Evolutionary conservation across 352 stramenopile species (phyloP), one percentile per base, ranked within the genome.

Genomic region (Phytophthora sojae): DNA sequence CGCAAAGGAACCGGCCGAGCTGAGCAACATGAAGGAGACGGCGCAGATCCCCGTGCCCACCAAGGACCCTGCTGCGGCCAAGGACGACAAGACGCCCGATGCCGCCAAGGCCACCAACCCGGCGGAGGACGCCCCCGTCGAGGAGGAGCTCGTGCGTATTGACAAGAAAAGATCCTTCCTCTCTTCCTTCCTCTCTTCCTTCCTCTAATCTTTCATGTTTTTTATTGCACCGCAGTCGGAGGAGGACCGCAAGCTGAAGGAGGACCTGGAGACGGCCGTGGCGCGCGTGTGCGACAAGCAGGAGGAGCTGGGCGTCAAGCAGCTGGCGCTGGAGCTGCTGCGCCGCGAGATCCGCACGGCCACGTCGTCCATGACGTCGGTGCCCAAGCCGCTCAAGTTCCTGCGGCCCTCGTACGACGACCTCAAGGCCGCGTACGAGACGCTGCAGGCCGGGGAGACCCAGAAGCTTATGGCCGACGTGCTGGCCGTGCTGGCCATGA

Each of bases 361-460:
- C 23, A 99, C 98, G 62, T 98, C 94, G 14, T 99, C 95, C 49
- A 99, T 99, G 98, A 99, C 98, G 56, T 98, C 93, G 23, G 98
- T 99, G 32, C 98, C 98, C 9, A 99, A 99, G 89, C 98, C 98
- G 35, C 88, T 99, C 49, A 99, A 99, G 89, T 99, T 99, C 73
- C 79, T 99, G 59, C 86, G 95, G 0, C 97, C 97, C 7, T 97
- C 98, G 61, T 99, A 99, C 82, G 91, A 92, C 26, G 69, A 80
- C 21, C 82, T 99, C 14, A 99, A 99, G 83, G 77, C 74, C 0
- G 80, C 85, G 12, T 93, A 88, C 50, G 80, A 90, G 80, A 50
- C 53, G 6, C 76, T 91, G 23, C 57, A 74, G 37, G 61, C 49
- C 11, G 79, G 84, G 11, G 85, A 93, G 15, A 91, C 89, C 52